Percentiles rank a stretch among this genome's conserved stretches.
Evolutionary conservation across 1,284 basidiomycete species (phyloP).

Genomic region (Pseudozyma flocculosa): DNA sequence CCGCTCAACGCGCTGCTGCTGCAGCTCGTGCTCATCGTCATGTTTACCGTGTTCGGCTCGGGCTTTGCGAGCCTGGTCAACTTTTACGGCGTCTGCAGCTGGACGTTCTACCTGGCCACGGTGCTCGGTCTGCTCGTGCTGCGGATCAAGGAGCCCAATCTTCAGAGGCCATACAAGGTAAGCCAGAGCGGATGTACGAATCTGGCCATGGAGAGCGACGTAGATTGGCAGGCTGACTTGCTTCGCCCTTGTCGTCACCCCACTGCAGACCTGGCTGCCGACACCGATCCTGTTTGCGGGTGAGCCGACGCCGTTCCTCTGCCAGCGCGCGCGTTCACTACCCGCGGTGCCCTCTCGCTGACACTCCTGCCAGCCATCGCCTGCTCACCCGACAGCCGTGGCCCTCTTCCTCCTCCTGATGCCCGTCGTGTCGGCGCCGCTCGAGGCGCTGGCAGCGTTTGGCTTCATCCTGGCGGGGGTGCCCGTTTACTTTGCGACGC

Average conservation of each 20-base stretch:
- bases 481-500: constrained; percentile 50
- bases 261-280: constrained; percentile 73
- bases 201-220: no score
- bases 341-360: no score
- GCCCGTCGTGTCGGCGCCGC: constrained; percentile 89
- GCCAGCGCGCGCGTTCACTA: no score
- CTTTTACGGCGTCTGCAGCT: constrained; percentile 62
- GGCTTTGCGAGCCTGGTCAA: constrained; percentile 61
- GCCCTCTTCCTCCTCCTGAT: constrained; percentile 90
- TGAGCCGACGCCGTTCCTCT: neutral
- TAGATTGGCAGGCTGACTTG: no score
- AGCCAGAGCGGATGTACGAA: neutral
- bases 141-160: constrained; percentile 83
- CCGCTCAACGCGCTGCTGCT: constrained; percentile 41
- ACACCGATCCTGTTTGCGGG: constrained; percentile 85
- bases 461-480: constrained; percentile 44
- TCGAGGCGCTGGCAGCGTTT: constrained; percentile 63
- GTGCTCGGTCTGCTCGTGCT: constrained; percentile 82
- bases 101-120: constrained; percentile 48
- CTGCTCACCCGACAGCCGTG: constrained; percentile 62
- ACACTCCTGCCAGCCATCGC: neutral
- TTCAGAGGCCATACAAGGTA: constrained; percentile 66
- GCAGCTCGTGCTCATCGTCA: constrained; percentile 63
- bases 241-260: neutral
- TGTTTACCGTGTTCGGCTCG: constrained; percentile 47